Conservation (phyloP, 2,329 filamentous ascomycete genomes). For the Plenodomus tracheiphilus region DNA sequence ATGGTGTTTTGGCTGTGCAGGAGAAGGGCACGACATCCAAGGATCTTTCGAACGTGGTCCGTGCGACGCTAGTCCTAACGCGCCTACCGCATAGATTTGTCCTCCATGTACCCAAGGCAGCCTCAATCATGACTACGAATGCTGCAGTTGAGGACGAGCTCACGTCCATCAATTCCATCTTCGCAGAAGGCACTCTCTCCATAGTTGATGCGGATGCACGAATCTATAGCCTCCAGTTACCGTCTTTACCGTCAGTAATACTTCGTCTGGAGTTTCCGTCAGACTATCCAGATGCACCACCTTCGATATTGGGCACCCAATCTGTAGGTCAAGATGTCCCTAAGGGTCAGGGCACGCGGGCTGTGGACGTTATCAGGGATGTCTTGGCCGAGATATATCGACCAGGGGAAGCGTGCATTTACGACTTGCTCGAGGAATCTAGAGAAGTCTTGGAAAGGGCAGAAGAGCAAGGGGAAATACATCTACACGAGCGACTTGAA, state of each 20-base stretch:
- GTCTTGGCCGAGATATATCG: conserved; percentile 70
- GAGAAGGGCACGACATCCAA: background rate
- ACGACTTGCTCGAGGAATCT: conserved; percentile 79
- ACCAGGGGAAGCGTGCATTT: conserved; percentile 80
- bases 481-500: conserved; percentile 25
- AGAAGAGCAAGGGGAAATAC: conserved; percentile 32
- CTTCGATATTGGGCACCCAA: conserved; percentile 75
- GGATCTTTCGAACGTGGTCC: background rate
- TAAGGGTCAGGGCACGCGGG: conserved; percentile 71
- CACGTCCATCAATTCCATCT: conserved; percentile 83
- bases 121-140: conserved; percentile 31
- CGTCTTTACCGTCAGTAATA: conserved; percentile 60
- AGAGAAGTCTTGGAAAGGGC: conserved; percentile 56
- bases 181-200: conserved; percentile 67
- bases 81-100: conserved; percentile 13
- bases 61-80: conserved; percentile 13
- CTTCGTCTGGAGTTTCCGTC: conserved; percentile 68
- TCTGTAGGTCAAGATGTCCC: conserved; percentile 70
- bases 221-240: conserved; percentile 63
- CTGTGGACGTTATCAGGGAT: conserved; percentile 69
- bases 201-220: conserved; percentile 27
- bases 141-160: conserved; percentile 69
- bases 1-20: conserved; percentile 2
- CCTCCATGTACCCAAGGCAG: conserved; percentile 14
- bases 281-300: conserved; percentile 75